These are phyloP conservation scores for Fusarium brachygibbosum DNA, from an alignment of 2,329 filamentous ascomycete genomes.

Conservation along the genomic window DNA sequence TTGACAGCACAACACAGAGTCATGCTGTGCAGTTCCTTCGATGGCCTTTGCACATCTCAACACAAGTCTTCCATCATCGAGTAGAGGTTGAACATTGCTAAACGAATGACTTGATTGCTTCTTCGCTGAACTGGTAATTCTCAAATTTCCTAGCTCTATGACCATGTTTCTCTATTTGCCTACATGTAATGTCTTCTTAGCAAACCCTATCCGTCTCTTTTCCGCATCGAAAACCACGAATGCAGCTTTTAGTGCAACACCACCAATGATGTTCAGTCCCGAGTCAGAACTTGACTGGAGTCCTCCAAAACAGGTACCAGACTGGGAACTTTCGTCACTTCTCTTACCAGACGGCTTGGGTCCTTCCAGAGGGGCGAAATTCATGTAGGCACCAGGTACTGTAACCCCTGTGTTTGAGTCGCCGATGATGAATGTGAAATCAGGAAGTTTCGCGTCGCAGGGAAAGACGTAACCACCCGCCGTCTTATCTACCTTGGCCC, in stretches of 20 bases:
- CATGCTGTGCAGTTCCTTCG: neutral
- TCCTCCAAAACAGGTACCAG: conserved; percentile 71
- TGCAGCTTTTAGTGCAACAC: conserved; percentile 72
- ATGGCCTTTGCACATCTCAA: neutral
- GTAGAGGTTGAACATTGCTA: neutral
- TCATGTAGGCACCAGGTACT: conserved; percentile 67
- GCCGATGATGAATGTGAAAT: conserved; percentile 68
- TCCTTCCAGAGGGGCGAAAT: conserved; percentile 61
- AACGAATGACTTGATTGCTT: neutral
- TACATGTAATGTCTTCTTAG: conserved; percentile 26
- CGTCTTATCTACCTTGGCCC: conserved; percentile 56
- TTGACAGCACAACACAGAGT: neutral
- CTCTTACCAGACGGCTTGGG: neutral
- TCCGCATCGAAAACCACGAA: conserved; percentile 68
- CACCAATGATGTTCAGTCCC: conserved; percentile 71
- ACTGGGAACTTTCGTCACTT: neutral
- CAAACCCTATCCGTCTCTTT: conserved; percentile 42
- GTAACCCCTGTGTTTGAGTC: conserved; percentile 64
- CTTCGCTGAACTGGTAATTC: neutral
- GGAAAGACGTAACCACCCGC: conserved; percentile 64
- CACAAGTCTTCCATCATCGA: neutral
- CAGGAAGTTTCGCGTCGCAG: conserved; percentile 61
- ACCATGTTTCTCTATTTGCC: neutral
- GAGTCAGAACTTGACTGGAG: conserved; percentile 68
- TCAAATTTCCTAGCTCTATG: neutral